Evolutionary conservation across 108 stramenopile genomes (phyloP).

Genomic region (Nannochloropsis salina): DNA sequence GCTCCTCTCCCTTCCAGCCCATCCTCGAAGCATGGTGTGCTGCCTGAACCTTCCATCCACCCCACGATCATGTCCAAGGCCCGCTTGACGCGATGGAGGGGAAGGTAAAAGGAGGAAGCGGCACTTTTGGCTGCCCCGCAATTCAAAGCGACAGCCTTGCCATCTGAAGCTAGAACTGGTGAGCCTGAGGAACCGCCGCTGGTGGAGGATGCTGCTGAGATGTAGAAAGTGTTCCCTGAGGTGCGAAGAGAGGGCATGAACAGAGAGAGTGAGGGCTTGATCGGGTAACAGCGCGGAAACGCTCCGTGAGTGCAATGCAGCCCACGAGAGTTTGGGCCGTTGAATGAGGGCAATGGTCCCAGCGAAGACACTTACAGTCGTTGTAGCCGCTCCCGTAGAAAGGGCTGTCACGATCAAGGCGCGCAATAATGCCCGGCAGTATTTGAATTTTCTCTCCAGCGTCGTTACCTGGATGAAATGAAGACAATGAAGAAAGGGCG

Average conservation of each 20-base stretch:
- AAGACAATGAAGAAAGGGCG: neutral
- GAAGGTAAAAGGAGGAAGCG: conserved; percentile 53
- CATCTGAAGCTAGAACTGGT: conserved; percentile 46
- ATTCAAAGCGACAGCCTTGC: conserved; percentile 55
- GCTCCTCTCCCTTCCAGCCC: neutral
- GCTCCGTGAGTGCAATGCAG: too few relatives aligned
- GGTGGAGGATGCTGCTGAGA: conserved; percentile 32
- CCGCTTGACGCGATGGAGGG: conserved; percentile 39
- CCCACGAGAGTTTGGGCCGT: too few relatives aligned
- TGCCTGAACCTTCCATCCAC: neutral
- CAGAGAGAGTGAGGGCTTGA: too few relatives aligned
- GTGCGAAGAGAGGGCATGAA: too few relatives aligned
- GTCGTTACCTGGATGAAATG: conserved; percentile 48
- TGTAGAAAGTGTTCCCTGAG: conserved; percentile 44
- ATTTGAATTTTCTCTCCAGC: conserved; percentile 57
- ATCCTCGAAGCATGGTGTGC: conserved; percentile 23
- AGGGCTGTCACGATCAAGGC: conserved; percentile 55
- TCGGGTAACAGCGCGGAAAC: too few relatives aligned
- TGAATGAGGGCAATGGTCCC: too few relatives aligned
- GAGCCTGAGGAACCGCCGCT: conserved; percentile 51
- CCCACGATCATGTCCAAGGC: conserved; percentile 31
- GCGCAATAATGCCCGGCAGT: conserved; percentile 50
- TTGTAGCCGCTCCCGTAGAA: conserved; percentile 44
- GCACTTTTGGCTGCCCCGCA: conserved; percentile 43
- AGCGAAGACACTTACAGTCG: conserved; percentile 21